Percentiles rank a stretch among this genome's conserved stretches.
phyloP scores from a whole-genome alignment of 2,329 filamentous ascomycete genomes.

The Ceratocystis albifundus region DNA sequence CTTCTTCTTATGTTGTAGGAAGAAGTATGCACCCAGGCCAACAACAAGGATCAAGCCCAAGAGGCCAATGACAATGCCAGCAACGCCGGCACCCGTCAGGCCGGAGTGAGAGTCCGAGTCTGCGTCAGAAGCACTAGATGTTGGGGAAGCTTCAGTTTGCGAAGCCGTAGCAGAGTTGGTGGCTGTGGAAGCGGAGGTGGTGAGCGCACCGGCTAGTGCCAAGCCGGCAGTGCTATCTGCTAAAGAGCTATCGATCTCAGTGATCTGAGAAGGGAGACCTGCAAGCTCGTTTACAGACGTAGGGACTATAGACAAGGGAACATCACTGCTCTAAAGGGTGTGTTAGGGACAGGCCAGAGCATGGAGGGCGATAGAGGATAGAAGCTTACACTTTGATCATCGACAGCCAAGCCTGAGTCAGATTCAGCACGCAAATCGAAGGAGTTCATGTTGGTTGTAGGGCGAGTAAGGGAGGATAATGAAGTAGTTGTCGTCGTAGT shows the following conservation, averaged over 20 bases:
- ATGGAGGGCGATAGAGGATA: neutral
- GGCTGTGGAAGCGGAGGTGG: constrained; percentile 22
- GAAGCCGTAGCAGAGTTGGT: constrained; percentile 20
- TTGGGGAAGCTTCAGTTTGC: too few relatives aligned
- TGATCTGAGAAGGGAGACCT: constrained; percentile 20
- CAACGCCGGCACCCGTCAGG: constrained; percentile 45
- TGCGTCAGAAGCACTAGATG: neutral
- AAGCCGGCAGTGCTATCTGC: constrained; percentile 27
- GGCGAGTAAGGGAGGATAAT: neutral
- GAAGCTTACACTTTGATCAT: constrained; percentile 5
- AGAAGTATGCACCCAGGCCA: constrained; percentile 56
- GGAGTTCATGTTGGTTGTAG: constrained; percentile 6
- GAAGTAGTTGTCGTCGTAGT: neutral
- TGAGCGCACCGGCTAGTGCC: constrained; percentile 23
- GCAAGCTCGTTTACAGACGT: constrained; percentile 11
- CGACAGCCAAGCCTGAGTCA: neutral
- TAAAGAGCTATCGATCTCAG: constrained; percentile 17
- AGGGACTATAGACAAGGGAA: neutral
- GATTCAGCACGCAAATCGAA: neutral
- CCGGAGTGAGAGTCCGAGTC: constrained; percentile 24
- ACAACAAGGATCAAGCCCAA: constrained; percentile 56
- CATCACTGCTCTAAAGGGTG: neutral
- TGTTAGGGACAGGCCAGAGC: neutral
- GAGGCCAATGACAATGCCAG: constrained; percentile 75
- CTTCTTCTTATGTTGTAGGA: constrained; percentile 60